These are phyloP conservation scores for Vaccinium macrocarpon DNA, from an alignment of 148 eudicot species.

Conservation along the genomic window DNA sequence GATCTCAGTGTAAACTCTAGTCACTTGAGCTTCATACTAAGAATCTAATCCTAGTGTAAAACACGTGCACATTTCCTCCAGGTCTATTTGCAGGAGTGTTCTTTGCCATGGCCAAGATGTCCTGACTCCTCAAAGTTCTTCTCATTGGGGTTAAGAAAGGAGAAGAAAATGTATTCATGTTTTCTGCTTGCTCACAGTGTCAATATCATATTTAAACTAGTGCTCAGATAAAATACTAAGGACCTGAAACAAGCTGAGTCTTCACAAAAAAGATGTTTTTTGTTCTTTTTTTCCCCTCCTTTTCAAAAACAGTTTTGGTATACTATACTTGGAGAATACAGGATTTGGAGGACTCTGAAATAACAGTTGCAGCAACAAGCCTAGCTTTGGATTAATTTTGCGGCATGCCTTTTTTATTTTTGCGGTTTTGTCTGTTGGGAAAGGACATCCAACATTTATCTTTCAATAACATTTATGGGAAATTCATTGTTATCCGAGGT, in stretches of 20 bases:
- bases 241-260: background rate
- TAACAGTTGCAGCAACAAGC: background rate
- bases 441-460: background rate
- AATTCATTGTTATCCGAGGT: background rate
- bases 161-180: background rate
- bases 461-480: background rate
- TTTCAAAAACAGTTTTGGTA: background rate
- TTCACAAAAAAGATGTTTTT: background rate
- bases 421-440: background rate
- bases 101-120: constrained; percentile 84
- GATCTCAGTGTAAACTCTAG: background rate
- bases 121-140: constrained; percentile 24
- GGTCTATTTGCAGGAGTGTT: constrained; percentile 84
- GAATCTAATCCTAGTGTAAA: constrained; percentile 6
- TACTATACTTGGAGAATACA: background rate
- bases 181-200: background rate
- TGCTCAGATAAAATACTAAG: background rate
- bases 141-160: background rate
- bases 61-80: constrained; percentile 18
- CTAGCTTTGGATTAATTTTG: background rate
- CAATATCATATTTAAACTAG: background rate
- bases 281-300: background rate
- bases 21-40: background rate
- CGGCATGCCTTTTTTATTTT: background rate
- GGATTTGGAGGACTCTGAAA: background rate